A percentile compares a stretch with the other conserved stretches of the same genome.
Conservation (phyloP, 345 rosid species). For the Eucalyptus marginata region DNA sequence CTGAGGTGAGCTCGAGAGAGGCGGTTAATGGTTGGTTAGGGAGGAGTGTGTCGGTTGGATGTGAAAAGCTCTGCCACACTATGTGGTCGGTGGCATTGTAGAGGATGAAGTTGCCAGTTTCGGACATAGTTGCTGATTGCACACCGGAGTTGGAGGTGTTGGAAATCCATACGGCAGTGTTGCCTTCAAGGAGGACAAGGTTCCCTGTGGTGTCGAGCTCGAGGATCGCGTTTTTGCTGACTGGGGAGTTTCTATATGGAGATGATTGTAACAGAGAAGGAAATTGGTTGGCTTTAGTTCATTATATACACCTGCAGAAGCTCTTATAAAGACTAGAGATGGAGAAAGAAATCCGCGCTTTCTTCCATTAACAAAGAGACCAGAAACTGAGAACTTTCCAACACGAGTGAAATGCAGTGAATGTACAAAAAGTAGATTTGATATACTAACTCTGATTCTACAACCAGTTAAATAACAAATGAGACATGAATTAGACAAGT, state of each 20-base stretch:
- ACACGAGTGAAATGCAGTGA: not conserved
- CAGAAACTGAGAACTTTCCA: not conserved
- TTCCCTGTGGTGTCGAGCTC: conserved; percentile 69
- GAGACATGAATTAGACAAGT: not conserved
- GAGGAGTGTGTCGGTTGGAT: conserved; percentile 79
- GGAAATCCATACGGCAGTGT: conserved; percentile 48
- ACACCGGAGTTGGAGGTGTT: conserved; percentile 58
- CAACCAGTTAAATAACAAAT: not conserved
- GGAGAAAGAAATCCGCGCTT: not conserved
- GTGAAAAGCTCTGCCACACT: conserved; percentile 71
- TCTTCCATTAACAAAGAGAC: not conserved
- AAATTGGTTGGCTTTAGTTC: conserved; percentile 2
- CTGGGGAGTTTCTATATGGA: conserved; percentile 63
- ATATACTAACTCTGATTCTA: not conserved
- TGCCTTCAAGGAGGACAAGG: conserved; percentile 50
- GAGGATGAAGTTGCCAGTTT: conserved; percentile 80
- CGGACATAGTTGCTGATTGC: conserved; percentile 43
- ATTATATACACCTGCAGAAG: conserved; percentile 24
- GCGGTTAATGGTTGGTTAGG: conserved; percentile 78
- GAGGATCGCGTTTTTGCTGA: conserved; percentile 51
- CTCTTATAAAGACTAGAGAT: conserved; percentile 11
- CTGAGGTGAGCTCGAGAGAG: conserved; percentile 54
- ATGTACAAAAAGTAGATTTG: not conserved
- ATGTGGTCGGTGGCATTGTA: conserved; percentile 12
- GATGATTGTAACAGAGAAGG: conserved; percentile 23